Conservation (phyloP, 2,329 filamentous ascomycete genomes). For the Ascochyta viciae-villosae region DNA sequence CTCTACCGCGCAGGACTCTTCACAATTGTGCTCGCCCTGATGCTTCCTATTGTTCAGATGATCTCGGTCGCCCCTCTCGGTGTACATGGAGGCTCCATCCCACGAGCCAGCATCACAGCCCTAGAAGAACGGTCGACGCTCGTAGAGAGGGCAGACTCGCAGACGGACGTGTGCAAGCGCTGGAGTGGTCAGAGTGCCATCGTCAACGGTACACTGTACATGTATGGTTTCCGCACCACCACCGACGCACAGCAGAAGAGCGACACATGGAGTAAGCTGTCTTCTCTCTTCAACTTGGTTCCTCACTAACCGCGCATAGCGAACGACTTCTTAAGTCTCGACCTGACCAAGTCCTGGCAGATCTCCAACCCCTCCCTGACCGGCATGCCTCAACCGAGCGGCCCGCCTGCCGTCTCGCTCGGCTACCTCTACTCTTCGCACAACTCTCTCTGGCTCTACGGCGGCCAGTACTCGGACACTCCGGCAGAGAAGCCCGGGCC, state of each 20-base stretch:
- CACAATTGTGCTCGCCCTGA: slow-evolving; percentile 39
- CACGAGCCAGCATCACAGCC: slow-evolving; percentile 27
- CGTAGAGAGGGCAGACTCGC: slow-evolving; percentile 39
- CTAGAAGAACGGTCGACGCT: slow-evolving; percentile 22
- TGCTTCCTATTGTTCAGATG: slow-evolving; percentile 44
- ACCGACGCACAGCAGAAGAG: slow-evolving; percentile 63
- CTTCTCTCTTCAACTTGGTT: background rate
- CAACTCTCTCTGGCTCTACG: slow-evolving; percentile 74
- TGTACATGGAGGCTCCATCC: slow-evolving; percentile 37
- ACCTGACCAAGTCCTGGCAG: slow-evolving; percentile 76
- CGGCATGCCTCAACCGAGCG: slow-evolving; percentile 69
- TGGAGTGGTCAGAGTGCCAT: slow-evolving; percentile 61
- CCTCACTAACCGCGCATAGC: slow-evolving; percentile 20
- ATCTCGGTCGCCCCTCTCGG: slow-evolving; percentile 35
- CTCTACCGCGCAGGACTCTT: slow-evolving; percentile 41
- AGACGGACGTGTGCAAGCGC: slow-evolving; percentile 46
- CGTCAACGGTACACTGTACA: slow-evolving; percentile 77
- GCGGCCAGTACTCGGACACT: slow-evolving; percentile 73
- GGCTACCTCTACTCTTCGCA: slow-evolving; percentile 80
- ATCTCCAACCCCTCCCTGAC: slow-evolving; percentile 67
- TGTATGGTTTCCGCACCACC: slow-evolving; percentile 75
- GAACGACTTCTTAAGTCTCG: slow-evolving; percentile 75
- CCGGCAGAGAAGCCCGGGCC: slow-evolving; percentile 64
- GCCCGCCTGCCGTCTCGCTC: slow-evolving; percentile 73
- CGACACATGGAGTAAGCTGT: slow-evolving; percentile 71